Evolutionary conservation across 23 red algal genomes (phyloP), one percentile per base, ranked within the genome.

Genomic region (Chondrus crispus): DNA sequence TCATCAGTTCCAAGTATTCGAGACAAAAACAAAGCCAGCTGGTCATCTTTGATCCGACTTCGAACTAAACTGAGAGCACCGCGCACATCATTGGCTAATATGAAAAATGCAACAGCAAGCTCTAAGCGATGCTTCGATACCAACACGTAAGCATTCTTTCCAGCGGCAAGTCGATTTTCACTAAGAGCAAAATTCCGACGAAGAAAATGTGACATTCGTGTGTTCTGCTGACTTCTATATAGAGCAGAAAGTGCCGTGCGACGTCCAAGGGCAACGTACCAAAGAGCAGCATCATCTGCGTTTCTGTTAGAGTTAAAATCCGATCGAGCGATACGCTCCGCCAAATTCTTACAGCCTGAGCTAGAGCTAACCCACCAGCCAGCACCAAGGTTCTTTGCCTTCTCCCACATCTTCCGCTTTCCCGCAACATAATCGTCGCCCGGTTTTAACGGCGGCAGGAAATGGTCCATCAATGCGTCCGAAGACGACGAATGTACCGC

Each of bases 81-180:
- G 24, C 49, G 38, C 20, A 81, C 44, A 13, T 98, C 84, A 72
- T 62, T 49, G n/a, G 83, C 84, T 8, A 98, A 70, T 16, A 98
- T 74, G 57, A 98, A 94, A 37, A 98, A 93, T 20, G 95, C 89
- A 6, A 81, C 55, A 29, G 95, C 90, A 57, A 98, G 28, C 50
- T 82, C 73, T 28, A 89, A 44, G 20, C 85, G 82, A 77, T 98
- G 95, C 73, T 94, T 98, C 5, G 90, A 89, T 32, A 98, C 26
- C 30, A 94, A 51, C 19, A 94, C 95, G 41, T 90, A 98, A 10
- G 95, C 95, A 55, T 98, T 98, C 46, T 98, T 98, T 3, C 79
- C 87, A 10, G 95, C 90, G 2, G 93, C 93, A 30, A 68, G 29
- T 38, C 85, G 77, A 69, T 95, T 89, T 30, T 82, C 71, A 5